Evolutionary conservation across 78 protist species (phyloP).

Genomic region (Dictyostelium capitatum): DNA sequence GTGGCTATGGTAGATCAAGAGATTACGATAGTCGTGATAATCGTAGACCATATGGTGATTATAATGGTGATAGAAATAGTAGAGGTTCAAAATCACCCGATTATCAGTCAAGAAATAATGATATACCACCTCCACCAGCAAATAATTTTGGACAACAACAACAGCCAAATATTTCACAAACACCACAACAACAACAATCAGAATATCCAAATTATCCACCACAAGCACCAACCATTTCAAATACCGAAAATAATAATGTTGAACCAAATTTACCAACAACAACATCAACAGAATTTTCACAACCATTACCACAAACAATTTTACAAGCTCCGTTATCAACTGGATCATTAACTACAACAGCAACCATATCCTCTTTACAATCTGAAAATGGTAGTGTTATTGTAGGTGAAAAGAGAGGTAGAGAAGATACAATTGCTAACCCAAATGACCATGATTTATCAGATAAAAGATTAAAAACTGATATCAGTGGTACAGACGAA

Average conservation of each 20-base stretch:
- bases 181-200: too few species aligned
- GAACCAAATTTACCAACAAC: too few species aligned
- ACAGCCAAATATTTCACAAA: background rate
- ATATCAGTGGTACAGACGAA: background rate
- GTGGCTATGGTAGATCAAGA: background rate
- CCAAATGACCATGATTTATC: background rate
- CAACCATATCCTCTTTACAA: background rate
- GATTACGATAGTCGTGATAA: background rate
- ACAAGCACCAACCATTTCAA: background rate
- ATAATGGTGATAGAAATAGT: background rate
- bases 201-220: background rate
- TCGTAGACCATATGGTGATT: background rate
- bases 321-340: background rate
- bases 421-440: background rate
- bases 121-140: constrained; percentile 4
- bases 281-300: background rate
- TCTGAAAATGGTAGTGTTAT: background rate
- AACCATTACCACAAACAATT: background rate
- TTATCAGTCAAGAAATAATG: background rate
- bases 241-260: too few species aligned
- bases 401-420: constrained; percentile 4
- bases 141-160: too few species aligned
- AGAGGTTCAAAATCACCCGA: constrained; percentile 22
- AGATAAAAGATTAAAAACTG: constrained; percentile 25
- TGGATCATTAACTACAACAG: background rate